phyloP scores from a whole-genome alignment of 495 filamentous ascomycete species.

The Clavariopsis aquatica region DNA sequence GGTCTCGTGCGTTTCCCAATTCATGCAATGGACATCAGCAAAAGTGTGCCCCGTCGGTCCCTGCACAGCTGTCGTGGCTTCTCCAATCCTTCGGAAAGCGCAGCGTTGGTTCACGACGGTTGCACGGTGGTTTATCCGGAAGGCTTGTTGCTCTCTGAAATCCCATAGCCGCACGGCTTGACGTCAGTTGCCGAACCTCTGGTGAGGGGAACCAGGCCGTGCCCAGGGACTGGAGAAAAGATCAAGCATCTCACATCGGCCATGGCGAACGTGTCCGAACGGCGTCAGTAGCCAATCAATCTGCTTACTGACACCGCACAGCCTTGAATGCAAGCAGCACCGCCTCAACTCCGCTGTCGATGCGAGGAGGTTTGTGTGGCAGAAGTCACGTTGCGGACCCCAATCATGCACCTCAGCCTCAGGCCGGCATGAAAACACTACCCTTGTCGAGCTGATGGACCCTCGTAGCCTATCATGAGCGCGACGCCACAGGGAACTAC shows the following conservation, averaged over 20 bases:
- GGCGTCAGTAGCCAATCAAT: neutral
- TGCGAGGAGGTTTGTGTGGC: neutral
- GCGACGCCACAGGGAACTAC: neutral
- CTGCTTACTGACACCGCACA: neutral
- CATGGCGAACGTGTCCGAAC: neutral
- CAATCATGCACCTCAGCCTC: slow-evolving; percentile 9
- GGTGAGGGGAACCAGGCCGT: neutral
- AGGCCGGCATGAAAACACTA: neutral
- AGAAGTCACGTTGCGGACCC: slow-evolving; percentile 3
- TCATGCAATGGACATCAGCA: neutral
- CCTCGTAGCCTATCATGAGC: neutral
- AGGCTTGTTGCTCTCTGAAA: neutral
- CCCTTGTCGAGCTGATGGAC: slow-evolving; percentile 7
- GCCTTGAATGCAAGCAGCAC: neutral
- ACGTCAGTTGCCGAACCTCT: neutral
- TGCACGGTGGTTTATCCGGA: neutral
- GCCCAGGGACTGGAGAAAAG: neutral
- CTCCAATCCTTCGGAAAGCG: neutral
- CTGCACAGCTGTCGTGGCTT: neutral
- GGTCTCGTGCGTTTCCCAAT: neutral
- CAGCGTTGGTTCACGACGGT: neutral
- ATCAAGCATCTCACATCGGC: neutral
- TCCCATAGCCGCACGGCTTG: neutral
- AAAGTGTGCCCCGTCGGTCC: neutral
- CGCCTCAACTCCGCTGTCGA: neutral